Evolutionary conservation across 192 early-diverging fungal species (phyloP).

Genomic region (Radiomyces spectabilis): DNA sequence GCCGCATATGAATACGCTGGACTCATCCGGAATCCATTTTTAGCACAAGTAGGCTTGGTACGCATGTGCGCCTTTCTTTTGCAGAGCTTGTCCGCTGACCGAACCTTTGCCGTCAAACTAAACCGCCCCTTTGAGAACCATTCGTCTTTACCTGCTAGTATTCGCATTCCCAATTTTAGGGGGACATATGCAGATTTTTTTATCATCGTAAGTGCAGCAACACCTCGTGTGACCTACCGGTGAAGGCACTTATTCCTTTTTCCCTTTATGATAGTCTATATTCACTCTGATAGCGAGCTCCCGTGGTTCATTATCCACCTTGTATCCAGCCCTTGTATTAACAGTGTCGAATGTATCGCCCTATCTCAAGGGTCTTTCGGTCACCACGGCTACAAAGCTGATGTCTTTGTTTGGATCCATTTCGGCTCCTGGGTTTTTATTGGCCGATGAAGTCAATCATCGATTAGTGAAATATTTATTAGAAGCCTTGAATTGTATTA

Average conservation of each 20-base stretch:
- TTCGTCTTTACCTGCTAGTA: constrained; percentile 45
- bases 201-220: constrained; percentile 52
- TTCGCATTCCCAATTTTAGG: constrained; percentile 52
- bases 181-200: constrained; percentile 77
- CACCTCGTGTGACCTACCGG: not conserved
- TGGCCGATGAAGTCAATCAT: constrained; percentile 75
- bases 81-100: constrained; percentile 65
- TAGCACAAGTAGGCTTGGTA: constrained; percentile 65
- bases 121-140: constrained; percentile 57
- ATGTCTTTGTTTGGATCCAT: constrained; percentile 70
- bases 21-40: not conserved
- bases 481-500: constrained; percentile 75
- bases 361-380: constrained; percentile 67
- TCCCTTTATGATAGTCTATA: constrained; percentile 46
- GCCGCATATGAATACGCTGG: not conserved
- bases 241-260: not conserved
- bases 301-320: constrained; percentile 48
- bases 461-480: constrained; percentile 65
- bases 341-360: constrained; percentile 80
- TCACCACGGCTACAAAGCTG: constrained; percentile 64
- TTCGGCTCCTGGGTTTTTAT: constrained; percentile 68
- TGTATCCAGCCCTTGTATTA: constrained; percentile 74
- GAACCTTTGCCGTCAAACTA: constrained; percentile 54
- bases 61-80: constrained; percentile 67
- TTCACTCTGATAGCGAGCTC: constrained; percentile 71